Conservation (phyloP, 1,284 basidiomycete species). For the Athelia psychrophila region DNA sequence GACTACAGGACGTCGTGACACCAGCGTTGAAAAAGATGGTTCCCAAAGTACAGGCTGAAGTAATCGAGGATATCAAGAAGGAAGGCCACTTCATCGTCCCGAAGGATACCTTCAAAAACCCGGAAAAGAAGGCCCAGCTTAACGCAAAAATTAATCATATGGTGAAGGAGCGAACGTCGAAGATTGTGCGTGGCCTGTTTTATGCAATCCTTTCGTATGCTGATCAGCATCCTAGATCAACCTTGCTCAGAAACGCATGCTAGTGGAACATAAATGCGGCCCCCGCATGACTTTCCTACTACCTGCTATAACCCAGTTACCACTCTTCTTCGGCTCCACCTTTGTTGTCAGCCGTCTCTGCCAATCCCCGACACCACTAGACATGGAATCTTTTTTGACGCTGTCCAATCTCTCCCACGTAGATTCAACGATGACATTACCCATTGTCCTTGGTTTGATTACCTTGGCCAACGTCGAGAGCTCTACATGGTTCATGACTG, state of each 20-base stretch:
- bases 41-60: constrained; percentile 48
- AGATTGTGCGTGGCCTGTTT: neutral
- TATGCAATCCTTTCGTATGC: neutral
- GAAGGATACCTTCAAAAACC: constrained; percentile 30
- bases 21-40: constrained; percentile 61
- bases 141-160: constrained; percentile 2
- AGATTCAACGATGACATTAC: constrained; percentile 69
- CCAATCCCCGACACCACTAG: constrained; percentile 58
- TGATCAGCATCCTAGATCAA: constrained; percentile 41
- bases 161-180: neutral
- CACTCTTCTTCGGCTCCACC: constrained; percentile 68
- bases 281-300: constrained; percentile 58
- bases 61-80: constrained; percentile 57
- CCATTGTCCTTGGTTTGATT: constrained; percentile 68
- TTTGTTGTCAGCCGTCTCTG: constrained; percentile 57
- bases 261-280: constrained; percentile 53
- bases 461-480: constrained; percentile 80
- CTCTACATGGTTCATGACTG: constrained; percentile 63
- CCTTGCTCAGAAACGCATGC: constrained; percentile 54
- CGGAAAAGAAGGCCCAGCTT: neutral
- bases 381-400: constrained; percentile 72
- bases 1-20: constrained; percentile 64
- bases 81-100: constrained; percentile 44
- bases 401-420: constrained; percentile 67
- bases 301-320: constrained; percentile 67